These are phyloP conservation scores for Beauveria varroae DNA, from an alignment of 2,329 filamentous ascomycete species.

Conservation along the genomic window DNA sequence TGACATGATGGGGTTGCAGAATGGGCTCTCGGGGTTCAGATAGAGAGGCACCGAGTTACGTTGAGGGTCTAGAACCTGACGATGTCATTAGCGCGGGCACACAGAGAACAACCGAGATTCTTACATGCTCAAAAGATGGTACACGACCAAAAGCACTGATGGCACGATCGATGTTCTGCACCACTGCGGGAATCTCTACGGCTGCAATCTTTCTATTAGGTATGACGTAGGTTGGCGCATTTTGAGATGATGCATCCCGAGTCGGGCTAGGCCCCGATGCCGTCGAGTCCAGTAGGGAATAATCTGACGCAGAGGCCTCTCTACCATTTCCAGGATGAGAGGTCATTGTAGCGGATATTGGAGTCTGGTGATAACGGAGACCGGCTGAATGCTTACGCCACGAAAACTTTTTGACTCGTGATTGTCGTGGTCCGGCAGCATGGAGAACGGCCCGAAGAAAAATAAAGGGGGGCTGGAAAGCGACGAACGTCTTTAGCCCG, in stretches of 20 bases:
- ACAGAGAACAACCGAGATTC: constrained; percentile 5
- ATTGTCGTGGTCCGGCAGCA: background rate
- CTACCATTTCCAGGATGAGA: background rate
- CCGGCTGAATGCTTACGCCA: background rate
- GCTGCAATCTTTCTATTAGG: constrained; percentile 29
- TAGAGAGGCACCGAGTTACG: constrained; percentile 58
- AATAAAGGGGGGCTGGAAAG: background rate
- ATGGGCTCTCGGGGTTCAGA: constrained; percentile 70
- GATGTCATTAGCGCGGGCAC: background rate
- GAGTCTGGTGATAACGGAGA: background rate
- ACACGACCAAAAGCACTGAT: constrained; percentile 34
- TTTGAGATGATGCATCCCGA: background rate
- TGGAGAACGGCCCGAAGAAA: background rate
- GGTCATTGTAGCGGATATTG: background rate
- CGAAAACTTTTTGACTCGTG: background rate
- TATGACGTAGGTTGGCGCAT: constrained; percentile 28
- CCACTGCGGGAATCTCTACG: constrained; percentile 36
- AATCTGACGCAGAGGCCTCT: background rate
- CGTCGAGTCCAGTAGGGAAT: background rate
- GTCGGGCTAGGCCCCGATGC: background rate
- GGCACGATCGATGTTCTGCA: constrained; percentile 35
- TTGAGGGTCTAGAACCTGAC: constrained; percentile 39
- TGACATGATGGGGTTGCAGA: constrained; percentile 71
- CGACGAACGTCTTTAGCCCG: background rate
- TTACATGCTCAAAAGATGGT: constrained; percentile 31